Base-by-base conservation (phyloP, 164 flowering plant genomes). In the Vitis labrusca region DNA sequence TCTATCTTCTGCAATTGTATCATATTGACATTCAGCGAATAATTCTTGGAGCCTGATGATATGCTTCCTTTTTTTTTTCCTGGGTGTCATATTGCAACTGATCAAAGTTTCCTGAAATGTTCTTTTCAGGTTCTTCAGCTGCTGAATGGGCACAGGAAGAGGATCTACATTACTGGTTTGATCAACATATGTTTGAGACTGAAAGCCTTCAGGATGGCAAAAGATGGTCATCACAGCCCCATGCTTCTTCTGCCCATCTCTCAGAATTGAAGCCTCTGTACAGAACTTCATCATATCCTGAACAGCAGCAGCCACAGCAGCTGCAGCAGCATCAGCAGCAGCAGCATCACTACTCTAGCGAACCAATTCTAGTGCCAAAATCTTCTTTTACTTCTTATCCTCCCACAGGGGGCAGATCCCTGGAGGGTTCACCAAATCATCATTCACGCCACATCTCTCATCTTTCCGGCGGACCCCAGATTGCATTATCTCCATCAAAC, bases 211-310 rank as follows among this genome's bases (percentile, higher is more conserved):
- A 75, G 67, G 88, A 85, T 57, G 82, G 79, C 13, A 87, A 82
- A 73, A 73, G 83, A 63, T 89, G 91, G 89, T 87, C 88, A 13
- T 87, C 93, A 9, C 89, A 86, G 57, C 85, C 87, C 15, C 83
- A 84, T 69, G 59, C 76, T 60, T 82, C 86, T 56, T 64, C 79
- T 61, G 64, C 73, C 54, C 80, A 32, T 14, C 65, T 75, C 32
- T 2, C 68, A 19, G 89, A 84, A 53, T 72, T 81, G 47, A 79
- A 75, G 30, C 73, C 84, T 50, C 65, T 85, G 65, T 80, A 83
- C 60, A 81, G 94, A 79, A 81, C 92, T 50, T 78, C 91, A 44
- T 90, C 91, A 30, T 85, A 88, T 67, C 95, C 92, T 30, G 82
- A 84, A 64, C 82, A 77, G 73, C 85, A 72, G 57, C 77, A 23